Percentiles rank a stretch among this genome's conserved stretches.
Conservation (phyloP, 805 yeast species). For the Candida railenensis region DNA sequence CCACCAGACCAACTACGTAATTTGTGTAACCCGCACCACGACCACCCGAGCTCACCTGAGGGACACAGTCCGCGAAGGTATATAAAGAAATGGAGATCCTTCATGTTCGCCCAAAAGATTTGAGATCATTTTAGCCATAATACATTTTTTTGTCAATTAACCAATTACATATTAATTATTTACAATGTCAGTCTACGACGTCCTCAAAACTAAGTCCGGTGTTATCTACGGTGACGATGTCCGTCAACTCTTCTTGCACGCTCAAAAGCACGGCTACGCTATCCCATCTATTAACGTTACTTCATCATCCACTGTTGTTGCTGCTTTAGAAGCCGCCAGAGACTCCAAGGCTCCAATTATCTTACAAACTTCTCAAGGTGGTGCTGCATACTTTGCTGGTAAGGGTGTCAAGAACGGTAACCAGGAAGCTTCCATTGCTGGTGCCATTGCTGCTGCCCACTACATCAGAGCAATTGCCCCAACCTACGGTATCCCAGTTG, state of each 20-base stretch:
- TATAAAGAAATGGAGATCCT: background rate
- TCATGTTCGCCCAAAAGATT: background rate
- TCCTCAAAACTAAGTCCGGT: slow-evolving; percentile 67
- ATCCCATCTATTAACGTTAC: slow-evolving; percentile 99
- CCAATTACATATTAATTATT: background rate
- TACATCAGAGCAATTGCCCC: slow-evolving; percentile 97
- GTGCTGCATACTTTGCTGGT: slow-evolving; percentile 99
- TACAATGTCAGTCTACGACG: slow-evolving; percentile 9
- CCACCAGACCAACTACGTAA: too few species aligned
- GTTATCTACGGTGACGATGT: slow-evolving; percentile 99
- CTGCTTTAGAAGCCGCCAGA: slow-evolving; percentile 50
- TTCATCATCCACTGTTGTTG: slow-evolving; percentile 86
- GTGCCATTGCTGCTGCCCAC: slow-evolving; percentile 97
- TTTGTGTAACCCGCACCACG: slow-evolving; percentile 9
- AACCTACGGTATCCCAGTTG: slow-evolving; percentile 92
- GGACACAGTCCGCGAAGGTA: slow-evolving; percentile 3
- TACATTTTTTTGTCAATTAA: background rate
- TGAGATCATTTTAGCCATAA: too few species aligned
- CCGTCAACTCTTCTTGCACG: slow-evolving; percentile 79
- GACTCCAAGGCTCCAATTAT: slow-evolving; percentile 81
- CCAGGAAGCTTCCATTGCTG: slow-evolving; percentile 92
- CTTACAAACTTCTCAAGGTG: slow-evolving; percentile 97
- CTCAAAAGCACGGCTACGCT: slow-evolving; percentile 90
- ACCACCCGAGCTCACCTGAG: slow-evolving; percentile 6
- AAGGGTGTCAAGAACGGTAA: slow-evolving; percentile 94